Conservation (phyloP, 305 asterid species). For the Fraxinus paxiana region DNA sequence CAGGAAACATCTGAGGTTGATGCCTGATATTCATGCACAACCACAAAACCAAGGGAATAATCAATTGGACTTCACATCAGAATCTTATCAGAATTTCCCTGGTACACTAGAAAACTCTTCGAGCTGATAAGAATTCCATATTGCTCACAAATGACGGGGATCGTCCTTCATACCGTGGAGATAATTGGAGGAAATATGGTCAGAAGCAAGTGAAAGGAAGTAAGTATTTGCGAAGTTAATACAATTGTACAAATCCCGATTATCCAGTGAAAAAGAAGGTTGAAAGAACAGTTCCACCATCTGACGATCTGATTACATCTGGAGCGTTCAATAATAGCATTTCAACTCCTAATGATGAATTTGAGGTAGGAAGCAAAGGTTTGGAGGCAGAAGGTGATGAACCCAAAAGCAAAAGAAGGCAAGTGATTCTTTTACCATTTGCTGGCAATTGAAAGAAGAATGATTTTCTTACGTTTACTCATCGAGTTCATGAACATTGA, state of each 20-base stretch:
- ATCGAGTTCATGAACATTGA: neutral
- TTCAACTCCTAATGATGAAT: slow-evolving; percentile 37
- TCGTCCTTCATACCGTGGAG: neutral
- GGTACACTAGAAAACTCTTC: neutral
- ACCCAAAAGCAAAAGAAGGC: slow-evolving; percentile 60
- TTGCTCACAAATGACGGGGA: neutral
- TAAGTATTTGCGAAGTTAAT: neutral
- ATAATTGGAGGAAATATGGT: neutral
- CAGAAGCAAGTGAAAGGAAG: neutral
- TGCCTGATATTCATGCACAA: neutral
- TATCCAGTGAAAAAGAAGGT: neutral
- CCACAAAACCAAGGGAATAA: neutral
- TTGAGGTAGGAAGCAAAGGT: slow-evolving; percentile 39
- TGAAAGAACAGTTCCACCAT: slow-evolving; percentile 10
- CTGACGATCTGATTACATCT: slow-evolving; percentile 24
- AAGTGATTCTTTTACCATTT: slow-evolving; percentile 15
- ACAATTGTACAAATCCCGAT: neutral
- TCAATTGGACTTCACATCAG: neutral
- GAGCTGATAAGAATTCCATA: neutral
- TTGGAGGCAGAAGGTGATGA: slow-evolving; percentile 44
- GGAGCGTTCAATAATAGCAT: slow-evolving; percentile 23
- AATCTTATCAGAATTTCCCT: neutral
- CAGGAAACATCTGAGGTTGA: neutral
- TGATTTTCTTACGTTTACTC: neutral
- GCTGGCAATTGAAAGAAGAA: neutral